Percentiles rank a stretch among this genome's conserved stretches.
Conservation (phyloP, 805 yeast species). For the Myxozyma geophila region DNA sequence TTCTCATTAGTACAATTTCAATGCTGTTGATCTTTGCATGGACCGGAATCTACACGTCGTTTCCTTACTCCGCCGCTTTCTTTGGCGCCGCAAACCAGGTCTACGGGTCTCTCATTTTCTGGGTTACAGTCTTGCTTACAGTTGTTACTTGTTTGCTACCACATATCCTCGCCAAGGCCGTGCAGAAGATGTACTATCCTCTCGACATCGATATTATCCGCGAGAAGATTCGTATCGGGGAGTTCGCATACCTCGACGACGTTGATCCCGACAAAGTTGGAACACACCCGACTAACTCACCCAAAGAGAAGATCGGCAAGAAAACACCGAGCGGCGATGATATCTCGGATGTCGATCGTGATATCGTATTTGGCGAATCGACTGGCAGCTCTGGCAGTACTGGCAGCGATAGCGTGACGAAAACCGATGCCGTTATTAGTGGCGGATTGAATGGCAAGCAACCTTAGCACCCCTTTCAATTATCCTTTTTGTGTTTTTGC, state of each 20-base stretch:
- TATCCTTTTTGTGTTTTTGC: neutral
- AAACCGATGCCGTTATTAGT: constrained; percentile 2
- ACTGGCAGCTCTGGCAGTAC: constrained; percentile 11
- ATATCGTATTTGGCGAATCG: constrained; percentile 5
- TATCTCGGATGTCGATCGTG: neutral
- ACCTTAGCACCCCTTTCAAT: constrained; percentile 3
- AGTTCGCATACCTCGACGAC: constrained; percentile 45
- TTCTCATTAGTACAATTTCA: constrained; percentile 59
- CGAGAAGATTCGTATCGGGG: constrained; percentile 61
- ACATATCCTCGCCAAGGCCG: constrained; percentile 57
- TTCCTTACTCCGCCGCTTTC: constrained; percentile 58
- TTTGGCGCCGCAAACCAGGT: constrained; percentile 67
- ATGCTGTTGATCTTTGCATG: constrained; percentile 66
- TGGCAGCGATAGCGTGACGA: constrained; percentile 1
- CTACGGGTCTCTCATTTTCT: constrained; percentile 64
- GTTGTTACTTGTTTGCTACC: constrained; percentile 62
- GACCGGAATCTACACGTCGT: constrained; percentile 78
- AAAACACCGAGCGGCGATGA: neutral
- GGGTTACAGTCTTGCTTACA: constrained; percentile 68
- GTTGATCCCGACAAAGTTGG: constrained; percentile 27
- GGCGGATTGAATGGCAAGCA: constrained; percentile 28
- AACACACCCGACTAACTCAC: neutral
- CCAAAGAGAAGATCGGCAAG: constrained; percentile 1
- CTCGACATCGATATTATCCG: constrained; percentile 72
- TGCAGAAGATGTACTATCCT: constrained; percentile 61